Evolutionary conservation across 1,139 yeast species (phyloP).

Genomic region (Candida pseudoviswanathii): DNA sequence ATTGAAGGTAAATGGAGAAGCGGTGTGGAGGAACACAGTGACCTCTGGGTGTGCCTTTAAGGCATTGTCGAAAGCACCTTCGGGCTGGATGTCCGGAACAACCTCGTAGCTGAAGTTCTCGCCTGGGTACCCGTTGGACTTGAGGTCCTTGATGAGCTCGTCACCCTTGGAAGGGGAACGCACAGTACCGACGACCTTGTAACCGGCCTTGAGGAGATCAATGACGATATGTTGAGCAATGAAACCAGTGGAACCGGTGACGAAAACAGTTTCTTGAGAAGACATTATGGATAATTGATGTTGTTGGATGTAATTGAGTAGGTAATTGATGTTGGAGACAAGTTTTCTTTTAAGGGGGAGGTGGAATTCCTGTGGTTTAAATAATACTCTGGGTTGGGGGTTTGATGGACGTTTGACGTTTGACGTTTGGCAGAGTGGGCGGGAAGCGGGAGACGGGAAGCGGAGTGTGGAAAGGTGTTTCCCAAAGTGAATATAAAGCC

Average conservation of each 20-base stretch:
- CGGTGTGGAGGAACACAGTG: slow-evolving; percentile 32
- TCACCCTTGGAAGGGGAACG: slow-evolving; percentile 35
- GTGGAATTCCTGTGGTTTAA: no score
- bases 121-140: background rate
- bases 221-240: slow-evolving; percentile 32
- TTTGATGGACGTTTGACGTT: no score
- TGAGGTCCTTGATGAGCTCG: slow-evolving; percentile 16
- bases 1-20: slow-evolving; percentile 34
- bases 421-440: no score
- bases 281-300: background rate
- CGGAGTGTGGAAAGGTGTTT: no score
- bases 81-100: slow-evolving; percentile 26
- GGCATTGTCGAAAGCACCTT: slow-evolving; percentile 34
- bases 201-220: slow-evolving; percentile 24
- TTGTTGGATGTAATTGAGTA: no score
- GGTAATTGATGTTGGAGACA: no score
- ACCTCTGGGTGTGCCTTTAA: slow-evolving; percentile 32
- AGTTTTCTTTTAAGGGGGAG: no score
- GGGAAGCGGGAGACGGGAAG: no score
- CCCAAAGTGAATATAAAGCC: no score
- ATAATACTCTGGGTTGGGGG: no score
- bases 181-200: slow-evolving; percentile 37
- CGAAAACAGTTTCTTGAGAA: slow-evolving; percentile 22
- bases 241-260: slow-evolving; percentile 42
- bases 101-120: slow-evolving; percentile 19